Evolutionary conservation across 1,139 yeast species (phyloP).

Genomic region (Yamadazyma songkhlaensis): DNA sequence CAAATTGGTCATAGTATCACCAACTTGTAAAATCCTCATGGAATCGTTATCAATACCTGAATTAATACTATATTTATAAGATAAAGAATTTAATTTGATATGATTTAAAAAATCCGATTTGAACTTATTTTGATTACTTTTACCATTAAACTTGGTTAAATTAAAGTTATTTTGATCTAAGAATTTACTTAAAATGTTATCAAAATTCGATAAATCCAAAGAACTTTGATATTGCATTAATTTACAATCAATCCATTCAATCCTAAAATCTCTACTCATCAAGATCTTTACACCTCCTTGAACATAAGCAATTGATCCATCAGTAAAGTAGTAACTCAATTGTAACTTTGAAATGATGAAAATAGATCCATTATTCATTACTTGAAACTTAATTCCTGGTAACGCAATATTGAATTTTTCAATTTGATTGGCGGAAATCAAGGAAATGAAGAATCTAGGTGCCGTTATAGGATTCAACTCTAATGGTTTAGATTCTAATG

Average conservation of each 20-base stretch:
- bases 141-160: conserved; percentile 19
- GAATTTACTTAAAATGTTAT: conserved; percentile 16
- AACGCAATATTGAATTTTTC: conserved; percentile 55
- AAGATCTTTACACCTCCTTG: conserved; percentile 58
- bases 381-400: conserved; percentile 65
- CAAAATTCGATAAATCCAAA: conserved; percentile 14
- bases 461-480: conserved; percentile 64
- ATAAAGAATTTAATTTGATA: conserved; percentile 22
- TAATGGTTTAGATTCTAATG: conserved; percentile 40
- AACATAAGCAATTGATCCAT: conserved; percentile 67
- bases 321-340: conserved; percentile 55
- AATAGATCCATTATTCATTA: conserved; percentile 63
- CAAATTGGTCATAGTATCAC: conserved; percentile 73
- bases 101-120: conserved; percentile 23
- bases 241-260: conserved; percentile 71
- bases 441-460: conserved; percentile 62
- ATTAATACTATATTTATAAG: conserved; percentile 25
- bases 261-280: conserved; percentile 58
- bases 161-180: conserved; percentile 6
- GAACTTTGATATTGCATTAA: conserved; percentile 32
- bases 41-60: conserved; percentile 51
- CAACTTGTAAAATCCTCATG: conserved; percentile 67
- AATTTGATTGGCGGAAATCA: conserved; percentile 48
- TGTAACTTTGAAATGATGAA: conserved; percentile 58
- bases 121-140: conserved; percentile 18